Evolutionary conservation across 306 rosid genomes (phyloP).

Genomic region (Ormosia emarginata): DNA sequence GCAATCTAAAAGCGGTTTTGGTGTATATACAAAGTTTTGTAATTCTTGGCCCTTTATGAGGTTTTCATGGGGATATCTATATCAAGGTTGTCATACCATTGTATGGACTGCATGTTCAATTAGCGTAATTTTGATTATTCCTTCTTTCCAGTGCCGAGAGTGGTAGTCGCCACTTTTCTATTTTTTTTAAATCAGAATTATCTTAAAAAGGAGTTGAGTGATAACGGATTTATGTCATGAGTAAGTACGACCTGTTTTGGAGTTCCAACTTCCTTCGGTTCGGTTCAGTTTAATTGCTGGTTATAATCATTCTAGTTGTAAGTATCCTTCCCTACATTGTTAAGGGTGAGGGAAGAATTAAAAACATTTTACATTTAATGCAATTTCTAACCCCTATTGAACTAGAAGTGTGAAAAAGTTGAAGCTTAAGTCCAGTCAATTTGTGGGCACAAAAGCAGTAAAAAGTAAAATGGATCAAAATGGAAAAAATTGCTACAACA

Average conservation of each 20-base stretch:
- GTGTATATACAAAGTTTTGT: background rate
- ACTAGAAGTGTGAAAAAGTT: background rate
- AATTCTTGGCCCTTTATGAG: background rate
- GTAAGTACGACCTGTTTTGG: too few species aligned
- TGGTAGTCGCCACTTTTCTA: too few species aligned
- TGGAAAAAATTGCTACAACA: too few species aligned
- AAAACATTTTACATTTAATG: too few species aligned
- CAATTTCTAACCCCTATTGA: background rate
- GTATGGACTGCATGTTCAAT: background rate
- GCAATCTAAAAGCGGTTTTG: background rate
- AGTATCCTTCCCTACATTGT: background rate
- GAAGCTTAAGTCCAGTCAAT: background rate
- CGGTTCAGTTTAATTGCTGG: background rate
- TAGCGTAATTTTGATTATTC: background rate
- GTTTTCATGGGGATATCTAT: background rate
- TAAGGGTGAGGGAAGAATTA: too few species aligned
- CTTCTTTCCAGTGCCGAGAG: background rate
- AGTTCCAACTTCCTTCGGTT: too few species aligned
- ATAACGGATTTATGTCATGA: too few species aligned
- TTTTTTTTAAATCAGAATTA: too few species aligned
- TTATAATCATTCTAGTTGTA: background rate
- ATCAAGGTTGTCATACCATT: background rate
- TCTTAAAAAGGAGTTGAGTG: too few species aligned
- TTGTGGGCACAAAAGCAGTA: background rate
- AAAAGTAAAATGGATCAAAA: background rate